Evolutionary conservation across 2,329 filamentous ascomycete genomes (phyloP), one percentile per base, ranked within the genome.

Genomic region (Blastomyces parvus): DNA sequence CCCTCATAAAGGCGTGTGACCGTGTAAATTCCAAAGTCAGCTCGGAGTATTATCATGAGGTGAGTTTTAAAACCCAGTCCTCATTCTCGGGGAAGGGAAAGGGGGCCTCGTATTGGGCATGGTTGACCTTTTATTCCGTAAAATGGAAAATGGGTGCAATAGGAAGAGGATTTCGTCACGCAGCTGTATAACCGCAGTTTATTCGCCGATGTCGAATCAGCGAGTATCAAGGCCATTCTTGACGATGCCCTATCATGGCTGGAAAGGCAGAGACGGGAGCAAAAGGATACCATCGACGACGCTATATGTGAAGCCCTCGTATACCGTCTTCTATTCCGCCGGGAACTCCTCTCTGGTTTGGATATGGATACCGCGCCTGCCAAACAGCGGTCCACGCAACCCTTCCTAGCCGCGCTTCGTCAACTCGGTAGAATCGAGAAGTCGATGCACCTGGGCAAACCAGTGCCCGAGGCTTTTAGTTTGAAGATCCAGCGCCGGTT

Each of bases 81-180:
- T 60, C 48, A 56, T 59, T 59, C 1, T n/a, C n/a, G 46, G n/a
- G 46, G n/a, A 42, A 42, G 46, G 46, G 33, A 30, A 1, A 8
- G n/a, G 13, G 14, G 36, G 19, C 27, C 8, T 2, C 52, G 19
- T 36, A 57, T 55, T 19, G 14, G 19, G 5, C 25, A 33, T 55
- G 48, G 48, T 55, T 55, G 22, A 55, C 52, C 0, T n/a, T 36
- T 36, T 53, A 33, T 9, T 36, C 44, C n/a, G 6, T 36, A 9
- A 33, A n/a, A 33, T 55, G 27, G 30, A 55, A 70, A 62, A 36
- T 36, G 22, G 19, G 59, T 4, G 19, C 14, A 62, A 55, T 67
- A 93, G 87, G 94, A 99, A 77, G 94, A 99, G 76, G 94, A 99
- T 71, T 97, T 99, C 72, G 90, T 95, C 25, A 92, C 91, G 7